These are phyloP conservation scores for Russula dissimulans DNA, from an alignment of 768 basidiomycete species.

Conservation along the genomic window DNA sequence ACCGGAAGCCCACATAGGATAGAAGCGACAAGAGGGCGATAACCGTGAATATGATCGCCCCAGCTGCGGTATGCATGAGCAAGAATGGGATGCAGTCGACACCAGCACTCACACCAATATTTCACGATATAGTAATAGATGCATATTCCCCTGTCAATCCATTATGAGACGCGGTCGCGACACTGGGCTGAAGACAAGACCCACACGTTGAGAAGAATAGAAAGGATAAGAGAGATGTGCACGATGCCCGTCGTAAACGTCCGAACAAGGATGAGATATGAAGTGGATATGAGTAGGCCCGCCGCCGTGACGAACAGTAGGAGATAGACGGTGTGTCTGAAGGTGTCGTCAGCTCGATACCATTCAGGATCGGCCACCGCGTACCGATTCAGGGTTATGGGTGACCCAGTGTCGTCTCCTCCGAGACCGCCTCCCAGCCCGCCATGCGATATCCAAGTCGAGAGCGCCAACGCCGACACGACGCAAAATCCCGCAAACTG, in stretches of 20 bases:
- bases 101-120: constrained; percentile 48
- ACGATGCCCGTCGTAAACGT: constrained; percentile 64
- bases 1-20: constrained; percentile 62
- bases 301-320: constrained; percentile 63
- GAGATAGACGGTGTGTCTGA: constrained; percentile 67
- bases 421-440: constrained; percentile 71
- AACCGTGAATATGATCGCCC: constrained; percentile 76
- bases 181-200: constrained; percentile 20
- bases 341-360: background rate
- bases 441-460: constrained; percentile 50
- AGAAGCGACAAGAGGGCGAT: constrained; percentile 69
- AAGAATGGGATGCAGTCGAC: background rate
- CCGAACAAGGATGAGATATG: constrained; percentile 45
- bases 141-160: constrained; percentile 49
- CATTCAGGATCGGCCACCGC: constrained; percentile 18
- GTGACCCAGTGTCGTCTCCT: constrained; percentile 38
- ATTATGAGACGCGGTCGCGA: background rate
- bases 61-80: constrained; percentile 35
- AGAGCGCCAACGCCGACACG: constrained; percentile 55
- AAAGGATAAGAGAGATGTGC: constrained; percentile 63
- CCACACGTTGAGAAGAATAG: constrained; percentile 55
- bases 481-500: constrained; percentile 62
- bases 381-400: constrained; percentile 58
- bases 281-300: constrained; percentile 50
- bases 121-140: constrained; percentile 66